Base-by-base conservation (phyloP, 345 rosid species). In the Rhizophora apiculata region DNA sequence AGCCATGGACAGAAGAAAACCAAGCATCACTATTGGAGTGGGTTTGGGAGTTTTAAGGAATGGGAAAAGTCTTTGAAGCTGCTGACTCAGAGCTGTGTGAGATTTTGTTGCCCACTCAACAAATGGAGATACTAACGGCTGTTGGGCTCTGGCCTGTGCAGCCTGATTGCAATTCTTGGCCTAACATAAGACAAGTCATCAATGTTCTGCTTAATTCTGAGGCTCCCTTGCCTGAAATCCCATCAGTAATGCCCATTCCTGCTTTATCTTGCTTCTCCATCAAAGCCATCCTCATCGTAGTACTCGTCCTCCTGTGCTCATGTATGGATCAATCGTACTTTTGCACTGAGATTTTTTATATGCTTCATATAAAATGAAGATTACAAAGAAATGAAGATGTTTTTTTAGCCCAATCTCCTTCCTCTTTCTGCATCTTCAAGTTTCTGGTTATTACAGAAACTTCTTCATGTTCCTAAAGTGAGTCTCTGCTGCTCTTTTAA, bases 121-220 rank as follows among this genome's bases (percentile, higher is more conserved):
- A 68, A 56, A 61, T 65, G 54, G 65, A 60, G 20, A 15, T 70
- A 8, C 46, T 65, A 37, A 57, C 65, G 36, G 11, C 58, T 32
- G 75, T 65, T 13, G 75, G 75, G 0, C 64, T 72, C 0, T 72
- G 70, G 70, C 65, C 70, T 37, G 64, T 29, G 22, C 76, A 66
- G 36, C 70, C 66, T 6, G 65, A 67, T 29, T 7, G 6, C 15
- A 48, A 21, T 6, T 10, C 60, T 16, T 5, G 76, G 21, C 76
- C 76, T 19, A 59, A 53, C 2, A 66, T 72, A 18, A 49, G 71
- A 36, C 59, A 48, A 39, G 61, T 51, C 1, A 61, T 67, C 11
- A 53, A 72, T 24, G 39, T 60, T 18, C 58, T 54, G 4, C 57
- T 65, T 29, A 60, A n/a, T 72, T 60, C 7, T 37, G 70, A 60